These are phyloP conservation scores for Dictyostelium discoideum DNA, from an alignment of 78 protist genomes.

Conservation along the genomic window DNA sequence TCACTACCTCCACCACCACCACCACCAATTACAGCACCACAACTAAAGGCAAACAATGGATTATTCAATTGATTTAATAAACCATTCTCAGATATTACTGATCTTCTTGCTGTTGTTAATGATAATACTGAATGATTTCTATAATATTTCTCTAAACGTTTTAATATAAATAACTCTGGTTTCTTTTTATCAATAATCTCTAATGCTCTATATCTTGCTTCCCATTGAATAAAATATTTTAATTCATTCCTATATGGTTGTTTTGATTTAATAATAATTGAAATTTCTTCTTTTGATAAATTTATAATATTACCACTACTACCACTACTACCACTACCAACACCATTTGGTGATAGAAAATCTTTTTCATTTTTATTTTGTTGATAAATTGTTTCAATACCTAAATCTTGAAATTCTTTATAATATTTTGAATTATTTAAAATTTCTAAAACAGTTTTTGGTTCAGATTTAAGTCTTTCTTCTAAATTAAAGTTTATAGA, in stretches of 20 bases:
- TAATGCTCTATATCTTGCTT: not conserved
- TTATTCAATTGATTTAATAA: conserved; percentile 1
- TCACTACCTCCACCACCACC: not conserved
- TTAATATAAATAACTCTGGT: conserved; percentile 6
- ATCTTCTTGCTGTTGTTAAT: conserved; percentile 43
- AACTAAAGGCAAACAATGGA: conserved; percentile 35
- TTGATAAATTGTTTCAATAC: not conserved
- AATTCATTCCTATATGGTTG: conserved; percentile 4
- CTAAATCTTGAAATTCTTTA: not conserved
- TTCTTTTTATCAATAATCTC: not conserved
- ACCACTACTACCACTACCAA: not conserved
- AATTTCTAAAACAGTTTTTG: not conserved
- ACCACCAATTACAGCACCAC: conserved; percentile 13
- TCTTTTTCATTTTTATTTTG: conserved; percentile 15
- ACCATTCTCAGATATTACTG: conserved; percentile 6
- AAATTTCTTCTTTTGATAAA: not conserved
- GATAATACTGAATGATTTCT: conserved; percentile 9
- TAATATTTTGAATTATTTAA: not conserved
- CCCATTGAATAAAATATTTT: conserved; percentile 20
- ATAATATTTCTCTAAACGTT: conserved; percentile 8
- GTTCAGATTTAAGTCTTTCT: not conserved
- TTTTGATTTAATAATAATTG: not conserved
- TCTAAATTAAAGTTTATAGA: not conserved
- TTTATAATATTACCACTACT: not conserved
- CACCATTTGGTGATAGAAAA: not conserved